Evolutionary conservation across 768 basidiomycete genomes (phyloP).

Genomic region (Macrolepiota fuliginosa): DNA sequence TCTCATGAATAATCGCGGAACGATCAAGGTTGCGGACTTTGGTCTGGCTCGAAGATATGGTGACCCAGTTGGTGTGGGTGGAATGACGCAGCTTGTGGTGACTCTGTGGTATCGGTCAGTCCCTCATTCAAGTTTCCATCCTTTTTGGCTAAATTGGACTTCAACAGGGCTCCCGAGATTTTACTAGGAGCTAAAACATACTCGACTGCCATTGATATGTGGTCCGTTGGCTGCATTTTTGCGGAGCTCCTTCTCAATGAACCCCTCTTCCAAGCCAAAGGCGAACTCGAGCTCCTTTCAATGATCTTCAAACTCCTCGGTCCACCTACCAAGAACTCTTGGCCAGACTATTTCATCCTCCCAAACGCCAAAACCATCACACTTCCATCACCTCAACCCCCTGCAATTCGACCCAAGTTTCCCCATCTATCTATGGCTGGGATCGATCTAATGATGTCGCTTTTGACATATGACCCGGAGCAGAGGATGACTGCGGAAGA

Average conservation of each 20-base stretch:
- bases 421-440: slow-evolving; percentile 81
- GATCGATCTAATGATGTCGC: slow-evolving; percentile 74
- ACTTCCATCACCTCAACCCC: slow-evolving; percentile 70
- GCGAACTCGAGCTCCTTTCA: slow-evolving; percentile 86
- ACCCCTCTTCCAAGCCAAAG: slow-evolving; percentile 96
- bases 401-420: slow-evolving; percentile 83
- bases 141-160: slow-evolving; percentile 15
- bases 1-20: slow-evolving; percentile 98
- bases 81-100: slow-evolving; percentile 96
- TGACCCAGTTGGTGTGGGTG: slow-evolving; percentile 94
- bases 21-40: slow-evolving; percentile 98
- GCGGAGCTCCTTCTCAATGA: slow-evolving; percentile 94
- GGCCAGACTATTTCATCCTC: slow-evolving; percentile 81
- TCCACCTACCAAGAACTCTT: slow-evolving; percentile 80
- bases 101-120: slow-evolving; percentile 96
- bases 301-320: slow-evolving; percentile 97
- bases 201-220: slow-evolving; percentile 95
- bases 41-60: slow-evolving; percentile 95
- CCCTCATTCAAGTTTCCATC: slow-evolving; percentile 13
- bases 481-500: slow-evolving; percentile 86
- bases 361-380: slow-evolving; percentile 81
- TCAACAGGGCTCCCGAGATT: slow-evolving; percentile 85
- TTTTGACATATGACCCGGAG: slow-evolving; percentile 89
- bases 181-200: slow-evolving; percentile 91
- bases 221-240: slow-evolving; percentile 99